Conservation (phyloP, 2,329 filamentous ascomycete genomes). For the Penicillium thymicola region DNA sequence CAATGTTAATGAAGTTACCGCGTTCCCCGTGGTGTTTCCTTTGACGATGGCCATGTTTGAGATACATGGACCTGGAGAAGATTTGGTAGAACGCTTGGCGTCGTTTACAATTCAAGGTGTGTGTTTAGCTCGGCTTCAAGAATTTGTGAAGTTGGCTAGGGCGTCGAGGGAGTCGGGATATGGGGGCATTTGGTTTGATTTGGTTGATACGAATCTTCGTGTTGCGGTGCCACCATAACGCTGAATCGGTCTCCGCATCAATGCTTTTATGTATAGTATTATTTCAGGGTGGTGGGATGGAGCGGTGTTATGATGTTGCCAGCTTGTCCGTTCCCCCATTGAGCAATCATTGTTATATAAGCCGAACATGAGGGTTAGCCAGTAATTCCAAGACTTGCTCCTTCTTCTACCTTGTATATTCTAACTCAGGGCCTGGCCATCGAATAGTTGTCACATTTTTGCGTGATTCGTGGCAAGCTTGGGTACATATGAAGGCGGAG, state of each 20-base stretch:
- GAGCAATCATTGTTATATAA: background rate
- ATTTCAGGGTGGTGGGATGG: background rate
- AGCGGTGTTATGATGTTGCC: background rate
- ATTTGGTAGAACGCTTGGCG: conserved; percentile 19
- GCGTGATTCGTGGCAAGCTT: no score
- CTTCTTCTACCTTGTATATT: no score
- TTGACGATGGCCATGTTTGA: conserved; percentile 26
- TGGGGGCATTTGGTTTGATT: conserved; percentile 23
- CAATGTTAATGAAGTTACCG: conserved; percentile 6
- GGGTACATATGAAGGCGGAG: no score
- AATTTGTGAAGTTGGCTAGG: conserved; percentile 22
- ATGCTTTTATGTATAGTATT: conserved; percentile 1
- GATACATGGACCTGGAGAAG: conserved; percentile 19
- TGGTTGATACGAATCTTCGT: conserved; percentile 22
- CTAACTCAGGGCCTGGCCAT: no score
- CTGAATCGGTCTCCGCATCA: conserved; percentile 5
- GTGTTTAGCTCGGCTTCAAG: conserved; percentile 18
- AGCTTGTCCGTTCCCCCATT: background rate
- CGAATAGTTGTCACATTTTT: no score
- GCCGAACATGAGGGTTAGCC: no score
- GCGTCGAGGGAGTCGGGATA: conserved; percentile 16
- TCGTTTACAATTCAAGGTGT: conserved; percentile 18
- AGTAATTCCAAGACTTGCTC: no score
- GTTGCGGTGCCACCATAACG: conserved; percentile 22
- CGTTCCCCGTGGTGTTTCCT: conserved; percentile 24